These are phyloP conservation scores for Lepidium aucheri DNA, from an alignment of 345 rosid genomes.

Conservation along the genomic window DNA sequence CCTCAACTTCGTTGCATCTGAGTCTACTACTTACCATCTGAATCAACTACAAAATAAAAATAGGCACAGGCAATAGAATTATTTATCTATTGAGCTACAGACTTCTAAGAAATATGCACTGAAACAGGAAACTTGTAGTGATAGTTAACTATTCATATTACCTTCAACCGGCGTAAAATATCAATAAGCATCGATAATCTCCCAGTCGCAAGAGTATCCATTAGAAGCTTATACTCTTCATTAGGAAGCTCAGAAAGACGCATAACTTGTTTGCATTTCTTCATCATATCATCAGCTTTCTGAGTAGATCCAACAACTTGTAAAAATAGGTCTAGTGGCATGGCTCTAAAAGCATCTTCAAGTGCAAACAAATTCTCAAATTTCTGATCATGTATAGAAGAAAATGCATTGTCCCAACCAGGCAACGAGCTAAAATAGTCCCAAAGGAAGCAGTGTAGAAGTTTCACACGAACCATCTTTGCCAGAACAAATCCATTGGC, in stretches of 20 bases:
- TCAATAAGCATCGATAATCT: constrained; percentile 73
- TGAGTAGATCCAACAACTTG: constrained; percentile 77
- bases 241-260: constrained; percentile 63
- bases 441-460: constrained; percentile 83
- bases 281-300: constrained; percentile 59
- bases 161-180: constrained; percentile 81
- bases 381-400: constrained; percentile 33
- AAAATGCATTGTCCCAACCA: constrained; percentile 42
- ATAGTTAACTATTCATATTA: constrained; percentile 19
- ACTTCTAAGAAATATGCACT: neutral
- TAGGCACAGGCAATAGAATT: neutral
- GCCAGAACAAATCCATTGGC: constrained; percentile 90
- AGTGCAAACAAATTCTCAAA: constrained; percentile 52
- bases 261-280: constrained; percentile 66
- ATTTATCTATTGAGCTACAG: neutral
- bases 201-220: constrained; percentile 81
- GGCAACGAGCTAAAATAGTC: constrained; percentile 45
- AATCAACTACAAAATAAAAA: constrained; percentile 51
- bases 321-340: constrained; percentile 79
- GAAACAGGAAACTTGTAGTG: neutral
- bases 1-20: constrained; percentile 38
- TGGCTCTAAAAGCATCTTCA: constrained; percentile 67
- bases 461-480: constrained; percentile 88
- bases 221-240: constrained; percentile 58
- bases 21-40: constrained; percentile 52